phyloP scores from a whole-genome alignment of 495 filamentous ascomycete species.

The Rhizodiscina lignyota region DNA sequence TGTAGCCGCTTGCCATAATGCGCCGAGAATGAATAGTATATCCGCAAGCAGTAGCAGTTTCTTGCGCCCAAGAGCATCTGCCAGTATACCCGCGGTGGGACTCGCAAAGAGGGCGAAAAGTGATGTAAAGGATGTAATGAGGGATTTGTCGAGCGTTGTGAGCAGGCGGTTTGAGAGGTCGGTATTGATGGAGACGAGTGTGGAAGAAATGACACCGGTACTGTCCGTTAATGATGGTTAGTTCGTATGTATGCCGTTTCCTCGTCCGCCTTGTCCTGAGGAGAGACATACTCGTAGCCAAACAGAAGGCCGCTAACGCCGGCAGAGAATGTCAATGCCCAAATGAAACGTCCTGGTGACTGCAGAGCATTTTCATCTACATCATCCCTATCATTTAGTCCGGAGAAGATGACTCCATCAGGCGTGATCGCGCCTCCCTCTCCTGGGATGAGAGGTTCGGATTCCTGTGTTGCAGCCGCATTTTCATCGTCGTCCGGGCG shows the following conservation, averaged over 20 bases:
- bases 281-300: conserved; percentile 49
- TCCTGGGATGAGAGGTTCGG: too few species aligned
- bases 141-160: conserved; percentile 60
- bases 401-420: too few species aligned
- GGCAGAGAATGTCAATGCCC: conserved; percentile 62
- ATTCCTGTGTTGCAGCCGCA: too few species aligned
- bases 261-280: not conserved
- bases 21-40: conserved; percentile 57
- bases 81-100: conserved; percentile 58
- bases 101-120: conserved; percentile 63
- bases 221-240: conserved; percentile 23
- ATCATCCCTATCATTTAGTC: too few species aligned
- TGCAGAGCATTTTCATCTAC: too few species aligned
- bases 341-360: conserved; percentile 32
- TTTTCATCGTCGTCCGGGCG: too few species aligned
- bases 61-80: conserved; percentile 59
- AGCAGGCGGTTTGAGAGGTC: conserved; percentile 54
- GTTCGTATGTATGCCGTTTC: not conserved
- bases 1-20: conserved; percentile 52
- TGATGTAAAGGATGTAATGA: conserved; percentile 71
- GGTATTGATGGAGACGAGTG: conserved; percentile 59
- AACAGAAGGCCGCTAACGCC: conserved; percentile 78
- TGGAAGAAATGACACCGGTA: conserved; percentile 83
- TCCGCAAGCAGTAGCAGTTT: conserved; percentile 68
- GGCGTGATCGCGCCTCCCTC: too few species aligned